A percentile compares a stretch with the other conserved stretches of the same genome.
phyloP scores from a whole-genome alignment of 2,329 filamentous ascomycete genomes.

The Raffaelea arxii region DNA sequence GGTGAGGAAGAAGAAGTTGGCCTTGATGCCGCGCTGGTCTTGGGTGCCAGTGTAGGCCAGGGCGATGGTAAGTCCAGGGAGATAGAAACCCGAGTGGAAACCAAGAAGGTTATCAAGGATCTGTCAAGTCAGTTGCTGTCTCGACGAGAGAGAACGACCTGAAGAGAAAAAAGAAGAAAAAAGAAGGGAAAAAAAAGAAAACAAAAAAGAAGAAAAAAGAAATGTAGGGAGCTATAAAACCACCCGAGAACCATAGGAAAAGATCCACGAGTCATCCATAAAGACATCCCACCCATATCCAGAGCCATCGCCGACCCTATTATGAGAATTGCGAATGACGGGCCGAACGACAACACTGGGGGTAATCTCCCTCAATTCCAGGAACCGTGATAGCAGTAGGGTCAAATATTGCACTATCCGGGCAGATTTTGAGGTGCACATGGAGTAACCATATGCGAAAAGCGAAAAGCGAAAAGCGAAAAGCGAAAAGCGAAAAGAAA shows the following conservation, averaged over 20 bases:
- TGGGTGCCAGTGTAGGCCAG: constrained; percentile 78
- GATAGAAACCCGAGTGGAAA: constrained; percentile 37
- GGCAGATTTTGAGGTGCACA: constrained; percentile 61
- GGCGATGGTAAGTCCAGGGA: constrained; percentile 63
- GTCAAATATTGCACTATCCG: constrained; percentile 51
- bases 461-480: background rate
- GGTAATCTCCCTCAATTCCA: constrained; percentile 75
- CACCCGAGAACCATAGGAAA: constrained; percentile 47
- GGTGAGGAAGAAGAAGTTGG: constrained; percentile 71
- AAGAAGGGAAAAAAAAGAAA: constrained; percentile 6
- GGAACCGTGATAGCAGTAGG: constrained; percentile 73
- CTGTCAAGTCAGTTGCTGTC: constrained; percentile 23
- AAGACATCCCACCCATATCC: constrained; percentile 66
- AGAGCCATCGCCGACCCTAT: constrained; percentile 51
- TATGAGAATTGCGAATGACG: constrained; percentile 52
- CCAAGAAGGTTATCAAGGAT: constrained; percentile 42
- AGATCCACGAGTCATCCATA: constrained; percentile 56
- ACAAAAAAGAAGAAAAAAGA: background rate
- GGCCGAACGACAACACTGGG: constrained; percentile 49
- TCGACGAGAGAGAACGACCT: background rate
- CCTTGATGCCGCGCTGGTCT: constrained; percentile 68
- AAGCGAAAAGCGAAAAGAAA: constrained; percentile 1
- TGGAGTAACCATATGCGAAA: constrained; percentile 10
- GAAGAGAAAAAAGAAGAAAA: background rate
- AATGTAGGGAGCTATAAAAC: constrained; percentile 56